phyloP scores from a whole-genome alignment of 306 rosid species.

The Vigna reflexopilosa region DNA sequence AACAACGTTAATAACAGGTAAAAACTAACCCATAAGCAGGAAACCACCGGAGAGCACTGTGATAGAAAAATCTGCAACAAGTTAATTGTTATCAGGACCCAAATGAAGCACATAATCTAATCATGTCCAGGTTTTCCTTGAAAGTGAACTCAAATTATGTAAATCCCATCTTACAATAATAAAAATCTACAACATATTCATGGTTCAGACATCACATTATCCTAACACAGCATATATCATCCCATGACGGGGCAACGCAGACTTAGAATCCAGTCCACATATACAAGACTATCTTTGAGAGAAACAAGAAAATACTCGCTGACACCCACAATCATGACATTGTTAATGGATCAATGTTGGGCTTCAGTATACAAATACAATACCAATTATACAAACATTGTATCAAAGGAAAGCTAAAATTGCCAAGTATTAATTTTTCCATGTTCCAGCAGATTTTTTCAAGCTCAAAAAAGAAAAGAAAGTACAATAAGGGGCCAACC shows the following conservation, averaged over 20 bases:
- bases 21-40: slow-evolving; percentile 85
- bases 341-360: slow-evolving; percentile 13
- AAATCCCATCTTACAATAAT: slow-evolving; percentile 25
- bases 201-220: slow-evolving; percentile 23
- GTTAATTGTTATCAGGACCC: slow-evolving; percentile 33
- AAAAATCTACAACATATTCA: slow-evolving; percentile 22
- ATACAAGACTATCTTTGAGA: slow-evolving; percentile 3
- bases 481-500: slow-evolving; percentile 1
- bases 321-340: background rate
- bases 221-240: slow-evolving; percentile 1
- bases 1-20: background rate
- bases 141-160: slow-evolving; percentile 8
- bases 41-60: slow-evolving; percentile 92
- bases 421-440: background rate
- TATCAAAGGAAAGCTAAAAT: slow-evolving; percentile 16
- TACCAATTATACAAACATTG: slow-evolving; percentile 21
- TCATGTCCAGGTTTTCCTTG: slow-evolving; percentile 6
- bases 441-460: slow-evolving; percentile 10
- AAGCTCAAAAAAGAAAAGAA: background rate
- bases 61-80: slow-evolving; percentile 85
- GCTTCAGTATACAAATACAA: background rate
- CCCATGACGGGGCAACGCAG: slow-evolving; percentile 11
- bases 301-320: slow-evolving; percentile 16
- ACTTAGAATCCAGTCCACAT: slow-evolving; percentile 5
- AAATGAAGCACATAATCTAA: slow-evolving; percentile 19